Evolutionary conservation across 805 yeast genomes (phyloP).

Genomic region (Pichia deserticola): DNA sequence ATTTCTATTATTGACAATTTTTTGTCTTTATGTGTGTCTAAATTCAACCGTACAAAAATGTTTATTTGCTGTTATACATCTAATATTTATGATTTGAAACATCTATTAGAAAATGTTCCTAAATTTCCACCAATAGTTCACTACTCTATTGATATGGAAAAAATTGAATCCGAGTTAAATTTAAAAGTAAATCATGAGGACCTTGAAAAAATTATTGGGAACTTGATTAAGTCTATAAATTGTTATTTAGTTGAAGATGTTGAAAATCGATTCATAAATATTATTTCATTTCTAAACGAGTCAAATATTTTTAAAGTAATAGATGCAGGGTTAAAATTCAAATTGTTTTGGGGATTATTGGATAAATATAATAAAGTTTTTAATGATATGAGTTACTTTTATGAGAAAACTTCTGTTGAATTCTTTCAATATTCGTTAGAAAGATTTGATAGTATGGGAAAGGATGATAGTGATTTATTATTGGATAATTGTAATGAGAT

Average conservation of each 20-base stretch:
- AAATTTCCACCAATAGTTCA: conserved; percentile 5
- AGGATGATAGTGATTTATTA: not conserved
- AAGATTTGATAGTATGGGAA: not conserved
- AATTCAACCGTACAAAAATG: conserved; percentile 1
- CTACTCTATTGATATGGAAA: conserved; percentile 1
- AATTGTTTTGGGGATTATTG: not conserved
- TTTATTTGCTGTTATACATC: conserved; percentile 7
- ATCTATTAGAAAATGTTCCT: not conserved
- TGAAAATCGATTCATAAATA: not conserved
- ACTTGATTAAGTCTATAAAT: not conserved
- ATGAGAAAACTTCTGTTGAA: not conserved
- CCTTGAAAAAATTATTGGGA: not conserved
- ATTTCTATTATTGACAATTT: conserved; percentile 3
- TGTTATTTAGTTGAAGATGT: not conserved
- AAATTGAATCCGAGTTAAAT: not conserved
- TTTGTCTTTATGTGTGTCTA: conserved; percentile 3
- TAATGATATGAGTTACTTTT: not conserved
- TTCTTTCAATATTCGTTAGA: not conserved
- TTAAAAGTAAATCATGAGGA: not conserved
- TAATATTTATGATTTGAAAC: conserved; percentile 1
- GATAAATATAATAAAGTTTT: not conserved
- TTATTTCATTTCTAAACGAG: not conserved
- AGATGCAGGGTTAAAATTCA: not conserved
- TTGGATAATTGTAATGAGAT: not conserved
- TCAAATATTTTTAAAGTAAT: not conserved